These are phyloP conservation scores for Penicillium sclerotigenum DNA, from an alignment of 2,329 filamentous ascomycete species.

Conservation along the genomic window DNA sequence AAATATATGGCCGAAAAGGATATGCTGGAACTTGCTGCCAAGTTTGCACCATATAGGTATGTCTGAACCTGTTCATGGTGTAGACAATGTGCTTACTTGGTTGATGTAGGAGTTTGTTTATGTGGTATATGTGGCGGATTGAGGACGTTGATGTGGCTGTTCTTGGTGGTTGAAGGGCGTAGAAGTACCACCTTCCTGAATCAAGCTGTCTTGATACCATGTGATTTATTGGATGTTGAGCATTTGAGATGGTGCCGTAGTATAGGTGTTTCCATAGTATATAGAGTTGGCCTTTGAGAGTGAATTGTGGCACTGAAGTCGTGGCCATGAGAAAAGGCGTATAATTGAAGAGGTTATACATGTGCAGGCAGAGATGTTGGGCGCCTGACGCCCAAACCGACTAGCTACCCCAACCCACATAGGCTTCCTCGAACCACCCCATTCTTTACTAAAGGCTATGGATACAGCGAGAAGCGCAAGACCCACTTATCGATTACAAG, in stretches of 20 bases:
- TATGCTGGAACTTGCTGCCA: conserved; percentile 77
- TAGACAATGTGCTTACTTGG: conserved; percentile 14
- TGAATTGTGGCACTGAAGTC: background rate
- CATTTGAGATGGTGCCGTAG: background rate
- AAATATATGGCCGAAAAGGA: conserved; percentile 96
- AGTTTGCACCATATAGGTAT: conserved; percentile 76
- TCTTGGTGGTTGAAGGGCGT: conserved; percentile 30
- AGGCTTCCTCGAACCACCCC: background rate
- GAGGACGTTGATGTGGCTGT: conserved; percentile 70
- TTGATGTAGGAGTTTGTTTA: conserved; percentile 71
- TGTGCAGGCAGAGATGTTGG: background rate
- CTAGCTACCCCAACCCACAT: background rate
- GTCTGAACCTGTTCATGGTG: conserved; percentile 9
- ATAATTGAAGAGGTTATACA: background rate
- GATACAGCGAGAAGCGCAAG: background rate
- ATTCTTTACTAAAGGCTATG: background rate
- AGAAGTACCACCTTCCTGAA: background rate
- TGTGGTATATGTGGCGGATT: conserved; percentile 98
- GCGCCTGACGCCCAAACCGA: background rate
- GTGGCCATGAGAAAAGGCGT: background rate
- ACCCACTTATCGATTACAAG: background rate
- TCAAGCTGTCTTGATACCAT: background rate
- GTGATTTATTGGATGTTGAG: background rate
- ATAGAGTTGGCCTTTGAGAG: background rate
- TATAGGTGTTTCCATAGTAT: background rate